Conservation (phyloP, 768 basidiomycete genomes). For the Antrodiella citrinella region DNA sequence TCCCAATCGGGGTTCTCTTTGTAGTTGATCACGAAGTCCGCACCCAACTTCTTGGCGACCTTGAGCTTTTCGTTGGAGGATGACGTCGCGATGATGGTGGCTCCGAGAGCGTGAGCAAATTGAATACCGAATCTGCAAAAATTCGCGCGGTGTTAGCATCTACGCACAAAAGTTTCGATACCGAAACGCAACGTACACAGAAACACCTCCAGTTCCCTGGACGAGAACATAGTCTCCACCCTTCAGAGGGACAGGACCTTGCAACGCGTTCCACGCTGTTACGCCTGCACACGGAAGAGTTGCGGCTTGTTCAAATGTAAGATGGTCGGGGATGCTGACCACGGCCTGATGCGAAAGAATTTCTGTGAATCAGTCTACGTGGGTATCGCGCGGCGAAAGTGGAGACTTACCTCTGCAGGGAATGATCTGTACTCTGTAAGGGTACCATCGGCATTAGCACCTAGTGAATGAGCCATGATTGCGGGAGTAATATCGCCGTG, state of each 20-base stretch:
- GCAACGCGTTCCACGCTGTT: slow-evolving; percentile 54
- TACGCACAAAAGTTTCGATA: background rate
- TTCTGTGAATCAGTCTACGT: background rate
- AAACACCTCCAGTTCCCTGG: slow-evolving; percentile 48
- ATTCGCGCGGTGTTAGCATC: slow-evolving; percentile 5
- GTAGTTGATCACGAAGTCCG: slow-evolving; percentile 53
- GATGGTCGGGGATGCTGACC: slow-evolving; percentile 27
- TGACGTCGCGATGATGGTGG: slow-evolving; percentile 56
- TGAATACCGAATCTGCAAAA: slow-evolving; percentile 37
- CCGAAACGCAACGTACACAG: slow-evolving; percentile 26
- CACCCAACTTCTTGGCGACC: slow-evolving; percentile 40
- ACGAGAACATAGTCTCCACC: slow-evolving; percentile 51
- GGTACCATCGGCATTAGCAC: slow-evolving; percentile 42
- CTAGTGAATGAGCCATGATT: slow-evolving; percentile 31
- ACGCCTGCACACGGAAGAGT: slow-evolving; percentile 57
- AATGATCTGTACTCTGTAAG: slow-evolving; percentile 48
- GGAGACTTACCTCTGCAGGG: slow-evolving; percentile 30
- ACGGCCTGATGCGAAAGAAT: slow-evolving; percentile 1
- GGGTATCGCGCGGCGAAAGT: background rate
- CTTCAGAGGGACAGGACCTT: slow-evolving; percentile 40
- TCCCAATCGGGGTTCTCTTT: slow-evolving; percentile 49
- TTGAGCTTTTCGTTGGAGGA: slow-evolving; percentile 57
- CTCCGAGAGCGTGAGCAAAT: slow-evolving; percentile 53
- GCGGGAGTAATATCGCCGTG: slow-evolving; percentile 33
- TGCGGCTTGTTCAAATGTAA: slow-evolving; percentile 54